Evolutionary conservation across 1,284 basidiomycete genomes (phyloP).

Genomic region (Puccinia horiana): DNA sequence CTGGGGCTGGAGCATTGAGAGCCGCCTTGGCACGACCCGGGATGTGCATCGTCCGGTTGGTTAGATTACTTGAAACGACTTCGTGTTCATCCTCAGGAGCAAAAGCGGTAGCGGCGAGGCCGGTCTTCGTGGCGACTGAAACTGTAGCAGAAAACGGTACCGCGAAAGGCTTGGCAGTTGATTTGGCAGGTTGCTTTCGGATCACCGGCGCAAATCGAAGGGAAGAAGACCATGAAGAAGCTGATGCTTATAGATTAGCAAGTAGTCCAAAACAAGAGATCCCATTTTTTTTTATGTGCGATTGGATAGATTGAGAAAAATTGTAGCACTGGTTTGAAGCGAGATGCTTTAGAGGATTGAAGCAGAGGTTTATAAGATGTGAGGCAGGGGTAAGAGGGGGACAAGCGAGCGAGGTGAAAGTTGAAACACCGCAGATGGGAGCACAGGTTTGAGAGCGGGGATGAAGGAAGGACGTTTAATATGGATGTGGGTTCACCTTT

Average conservation of each 20-base stretch:
- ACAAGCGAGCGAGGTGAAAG: not conserved
- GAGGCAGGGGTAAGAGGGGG: not conserved
- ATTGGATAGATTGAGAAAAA: not conserved
- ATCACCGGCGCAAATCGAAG: constrained; percentile 50
- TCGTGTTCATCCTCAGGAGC: constrained; percentile 42
- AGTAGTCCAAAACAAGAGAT: constrained; percentile 6
- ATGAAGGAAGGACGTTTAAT: not conserved
- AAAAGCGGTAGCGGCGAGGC: constrained; percentile 35
- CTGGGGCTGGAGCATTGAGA: constrained; percentile 29
- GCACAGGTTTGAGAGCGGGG: not conserved
- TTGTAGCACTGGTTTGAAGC: not conserved
- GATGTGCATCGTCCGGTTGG: constrained; percentile 35
- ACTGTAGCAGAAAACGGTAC: constrained; percentile 38
- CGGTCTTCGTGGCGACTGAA: constrained; percentile 23
- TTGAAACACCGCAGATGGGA: not conserved
- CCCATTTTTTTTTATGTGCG: not conserved
- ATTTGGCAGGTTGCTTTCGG: constrained; percentile 44
- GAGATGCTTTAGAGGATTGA: not conserved
- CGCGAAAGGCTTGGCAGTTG: constrained; percentile 37
- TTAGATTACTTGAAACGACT: constrained; percentile 1
- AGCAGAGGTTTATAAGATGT: not conserved
- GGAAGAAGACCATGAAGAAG: constrained; percentile 50
- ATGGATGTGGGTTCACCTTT: constrained; percentile 47
- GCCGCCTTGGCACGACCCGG: constrained; percentile 48
- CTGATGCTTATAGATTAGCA: constrained; percentile 42